phyloP scores from a whole-genome alignment of 2,329 filamentous ascomycete species.

The Pleomassaria siparia region DNA sequence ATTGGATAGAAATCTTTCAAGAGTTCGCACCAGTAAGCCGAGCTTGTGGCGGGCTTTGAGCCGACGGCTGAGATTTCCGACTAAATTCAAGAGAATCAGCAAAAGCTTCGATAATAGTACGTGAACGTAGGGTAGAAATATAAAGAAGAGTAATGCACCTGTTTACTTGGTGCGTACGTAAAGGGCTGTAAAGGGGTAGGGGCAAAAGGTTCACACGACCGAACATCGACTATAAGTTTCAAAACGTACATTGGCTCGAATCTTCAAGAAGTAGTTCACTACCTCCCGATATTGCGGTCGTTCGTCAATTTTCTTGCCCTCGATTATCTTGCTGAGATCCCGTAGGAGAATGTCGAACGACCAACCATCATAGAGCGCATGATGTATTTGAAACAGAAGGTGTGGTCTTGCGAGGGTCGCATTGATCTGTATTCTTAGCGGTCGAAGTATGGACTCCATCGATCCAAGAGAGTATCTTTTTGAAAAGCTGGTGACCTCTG shows the following conservation, averaged over 20 bases:
- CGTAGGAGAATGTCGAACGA: conserved; percentile 73
- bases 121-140: too few relatives aligned
- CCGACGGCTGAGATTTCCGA: too few relatives aligned
- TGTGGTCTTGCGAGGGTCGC: conserved; percentile 12
- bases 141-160: too few relatives aligned
- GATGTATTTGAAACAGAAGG: conserved; percentile 65
- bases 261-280: conserved; percentile 51
- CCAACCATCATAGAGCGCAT: conserved; percentile 93
- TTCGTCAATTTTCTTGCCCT: conserved; percentile 20
- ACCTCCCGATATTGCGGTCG: conserved; percentile 65
- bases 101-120: too few relatives aligned
- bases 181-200: too few relatives aligned
- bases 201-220: too few relatives aligned
- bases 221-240: too few relatives aligned
- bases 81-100: too few relatives aligned
- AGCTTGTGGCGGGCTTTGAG: conserved; percentile 23
- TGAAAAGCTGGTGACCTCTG: conserved; percentile 42
- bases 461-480: conserved; percentile 44
- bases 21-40: conserved; percentile 70
- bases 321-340: conserved; percentile 63
- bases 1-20: conserved; percentile 60
- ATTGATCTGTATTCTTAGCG: conserved; percentile 63
- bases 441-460: conserved; percentile 53
- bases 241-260: too few relatives aligned
- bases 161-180: too few relatives aligned